Evolutionary conservation across 2,329 filamentous ascomycete genomes (phyloP).

Genomic region (Periconia digitata): DNA sequence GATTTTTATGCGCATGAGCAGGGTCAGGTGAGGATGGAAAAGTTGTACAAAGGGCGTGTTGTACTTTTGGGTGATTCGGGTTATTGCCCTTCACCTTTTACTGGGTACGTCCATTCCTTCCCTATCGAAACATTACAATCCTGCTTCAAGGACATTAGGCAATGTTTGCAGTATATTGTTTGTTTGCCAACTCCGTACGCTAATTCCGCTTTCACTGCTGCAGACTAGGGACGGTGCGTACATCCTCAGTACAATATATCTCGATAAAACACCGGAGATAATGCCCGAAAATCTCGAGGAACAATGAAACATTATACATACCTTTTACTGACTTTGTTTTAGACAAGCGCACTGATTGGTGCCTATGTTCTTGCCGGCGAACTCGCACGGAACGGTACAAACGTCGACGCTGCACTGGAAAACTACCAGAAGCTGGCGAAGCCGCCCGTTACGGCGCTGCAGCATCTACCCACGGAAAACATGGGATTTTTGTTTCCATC

Average conservation of each 20-base stretch:
- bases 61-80: conserved; percentile 41
- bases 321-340: no score
- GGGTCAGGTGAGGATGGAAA: conserved; percentile 47
- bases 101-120: conserved; percentile 6
- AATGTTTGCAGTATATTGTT: no score
- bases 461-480: conserved; percentile 10
- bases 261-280: no score
- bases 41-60: conserved; percentile 42
- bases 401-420: conserved; percentile 22
- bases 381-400: conserved; percentile 11
- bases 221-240: conserved; percentile 12
- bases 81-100: conserved; percentile 28
- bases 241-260: no score
- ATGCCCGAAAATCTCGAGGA: no score
- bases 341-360: conserved; percentile 37
- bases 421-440: conserved; percentile 22
- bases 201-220: background rate
- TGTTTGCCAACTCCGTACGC: no score
- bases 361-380: conserved; percentile 41
- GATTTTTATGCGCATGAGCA: conserved; percentile 52
- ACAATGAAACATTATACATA: no score
- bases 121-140: background rate
- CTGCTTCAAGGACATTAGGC: no score
- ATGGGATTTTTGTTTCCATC: conserved; percentile 23
- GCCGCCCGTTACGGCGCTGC: conserved; percentile 20